A percentile compares a stretch with the other conserved stretches of the same genome.
Evolutionary conservation across 768 basidiomycete species (phyloP).

Genomic region (Boletus edulis): DNA sequence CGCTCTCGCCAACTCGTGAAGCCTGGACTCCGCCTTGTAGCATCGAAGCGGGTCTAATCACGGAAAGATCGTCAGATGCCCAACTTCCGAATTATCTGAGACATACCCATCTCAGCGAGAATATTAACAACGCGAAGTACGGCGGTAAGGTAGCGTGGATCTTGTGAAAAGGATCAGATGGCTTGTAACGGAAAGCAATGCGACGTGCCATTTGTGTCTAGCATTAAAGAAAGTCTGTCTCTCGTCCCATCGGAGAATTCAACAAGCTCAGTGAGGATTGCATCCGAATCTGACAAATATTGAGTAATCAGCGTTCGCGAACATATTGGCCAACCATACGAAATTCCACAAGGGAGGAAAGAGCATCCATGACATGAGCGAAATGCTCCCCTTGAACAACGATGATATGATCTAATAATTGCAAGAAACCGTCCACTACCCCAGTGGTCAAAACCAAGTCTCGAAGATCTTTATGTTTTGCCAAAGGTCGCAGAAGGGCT

Average conservation of each 20-base stretch:
- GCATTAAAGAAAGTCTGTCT: conserved; percentile 1
- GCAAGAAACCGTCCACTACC: background rate
- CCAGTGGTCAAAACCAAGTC: background rate
- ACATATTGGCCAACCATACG: background rate
- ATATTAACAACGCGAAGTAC: conserved; percentile 5
- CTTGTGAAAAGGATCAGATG: background rate
- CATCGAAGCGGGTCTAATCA: conserved; percentile 1
- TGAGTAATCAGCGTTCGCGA: background rate
- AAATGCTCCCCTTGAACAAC: background rate
- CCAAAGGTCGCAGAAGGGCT: conserved; percentile 4
- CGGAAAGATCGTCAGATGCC: background rate
- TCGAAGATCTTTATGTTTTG: conserved; percentile 1
- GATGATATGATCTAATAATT: conserved; percentile 2
- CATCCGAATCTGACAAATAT: background rate
- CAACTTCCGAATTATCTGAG: background rate
- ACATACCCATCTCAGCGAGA: conserved; percentile 2
- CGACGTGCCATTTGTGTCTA: background rate
- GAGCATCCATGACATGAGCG: conserved; percentile 3
- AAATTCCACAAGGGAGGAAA: conserved; percentile 4
- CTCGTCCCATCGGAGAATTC: background rate
- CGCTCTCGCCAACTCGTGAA: conserved; percentile 1
- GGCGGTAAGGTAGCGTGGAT: conserved; percentile 4
- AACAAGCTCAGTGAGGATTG: background rate
- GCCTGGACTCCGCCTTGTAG: background rate
- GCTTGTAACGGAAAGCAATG: background rate